A percentile compares a stretch with the other conserved stretches of the same genome.
Evolutionary conservation across 2,329 filamentous ascomycete genomes (phyloP).

Genomic region (Fusarium vanettenii): DNA sequence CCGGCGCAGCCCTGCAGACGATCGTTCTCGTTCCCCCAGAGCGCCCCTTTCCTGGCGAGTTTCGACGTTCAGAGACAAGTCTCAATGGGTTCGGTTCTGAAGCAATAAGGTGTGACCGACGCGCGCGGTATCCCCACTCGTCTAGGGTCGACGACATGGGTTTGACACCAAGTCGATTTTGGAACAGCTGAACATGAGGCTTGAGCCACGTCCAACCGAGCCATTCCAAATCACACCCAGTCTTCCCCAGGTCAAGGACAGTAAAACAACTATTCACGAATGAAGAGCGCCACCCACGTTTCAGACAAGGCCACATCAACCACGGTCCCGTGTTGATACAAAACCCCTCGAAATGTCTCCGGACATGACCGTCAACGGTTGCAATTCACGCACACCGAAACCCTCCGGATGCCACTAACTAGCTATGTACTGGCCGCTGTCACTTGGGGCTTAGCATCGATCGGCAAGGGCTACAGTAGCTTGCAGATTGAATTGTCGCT

Average conservation of each 20-base stretch:
- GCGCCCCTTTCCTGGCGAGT: background rate
- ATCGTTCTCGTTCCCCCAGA: background rate
- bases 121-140: conserved; percentile 35
- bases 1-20: conserved; percentile 4
- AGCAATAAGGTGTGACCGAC: conserved; percentile 16
- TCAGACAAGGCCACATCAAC: conserved; percentile 13
- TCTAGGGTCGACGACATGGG: background rate
- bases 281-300: conserved; percentile 26
- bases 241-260: conserved; percentile 9
- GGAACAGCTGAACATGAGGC: conserved; percentile 22
- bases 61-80: background rate
- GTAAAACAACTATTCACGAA: conserved; percentile 1
- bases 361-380: conserved; percentile 19
- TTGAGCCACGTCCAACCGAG: background rate
- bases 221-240: conserved; percentile 6
- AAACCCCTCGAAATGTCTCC: conserved; percentile 12
- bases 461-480: conserved; percentile 17
- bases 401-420: background rate
- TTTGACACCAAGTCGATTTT: conserved; percentile 10
- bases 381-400: conserved; percentile 13
- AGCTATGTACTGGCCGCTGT: background rate
- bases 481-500: conserved; percentile 30
- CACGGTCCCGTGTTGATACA: conserved; percentile 24
- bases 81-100: background rate
- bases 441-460: conserved; percentile 23